A percentile compares a stretch with the other conserved stretches of the same genome.
phyloP scores from a whole-genome alignment of 23 red algal genomes.

The Chondrus crispus region DNA sequence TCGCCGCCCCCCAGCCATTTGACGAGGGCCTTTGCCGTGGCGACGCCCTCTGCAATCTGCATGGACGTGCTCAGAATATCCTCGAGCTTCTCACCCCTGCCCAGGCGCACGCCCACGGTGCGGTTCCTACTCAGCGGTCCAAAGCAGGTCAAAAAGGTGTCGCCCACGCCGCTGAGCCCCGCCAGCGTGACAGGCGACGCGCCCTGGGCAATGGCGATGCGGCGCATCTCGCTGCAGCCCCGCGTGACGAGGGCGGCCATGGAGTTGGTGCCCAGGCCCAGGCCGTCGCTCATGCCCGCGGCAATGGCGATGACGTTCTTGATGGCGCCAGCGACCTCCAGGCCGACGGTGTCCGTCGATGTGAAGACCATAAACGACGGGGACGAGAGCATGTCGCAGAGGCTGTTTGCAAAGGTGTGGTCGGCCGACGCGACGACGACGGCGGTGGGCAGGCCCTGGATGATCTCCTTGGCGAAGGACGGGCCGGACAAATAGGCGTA shows the following conservation, averaged over 20 bases:
- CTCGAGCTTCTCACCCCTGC: slow-evolving; percentile 80
- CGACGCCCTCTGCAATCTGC: slow-evolving; percentile 79
- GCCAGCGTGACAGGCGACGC: slow-evolving; percentile 84
- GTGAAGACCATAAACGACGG: slow-evolving; percentile 93
- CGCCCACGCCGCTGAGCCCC: slow-evolving; percentile 91
- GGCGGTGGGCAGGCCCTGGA: slow-evolving; percentile 85
- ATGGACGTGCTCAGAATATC: slow-evolving; percentile 78
- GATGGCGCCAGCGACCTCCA: slow-evolving; percentile 92
- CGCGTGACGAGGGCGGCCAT: slow-evolving; percentile 95
- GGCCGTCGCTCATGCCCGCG: slow-evolving; percentile 91
- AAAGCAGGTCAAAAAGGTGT: slow-evolving; percentile 99
- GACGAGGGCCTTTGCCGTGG: slow-evolving; percentile 84
- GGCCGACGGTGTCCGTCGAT: slow-evolving; percentile 78
- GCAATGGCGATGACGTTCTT: slow-evolving; percentile 99
- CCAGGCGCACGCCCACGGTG: slow-evolving; percentile 90
- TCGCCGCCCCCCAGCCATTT: slow-evolving; percentile 60
- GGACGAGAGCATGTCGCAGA: slow-evolving; percentile 83
- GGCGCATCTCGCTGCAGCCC: slow-evolving; percentile 96
- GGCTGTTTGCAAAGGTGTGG: slow-evolving; percentile 29
- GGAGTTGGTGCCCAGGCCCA: slow-evolving; percentile 95
- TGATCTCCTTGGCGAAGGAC: slow-evolving; percentile 91
- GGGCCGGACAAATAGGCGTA: slow-evolving; percentile 94
- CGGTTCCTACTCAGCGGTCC: slow-evolving; percentile 92
- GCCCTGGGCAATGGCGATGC: slow-evolving; percentile 75
- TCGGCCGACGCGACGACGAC: slow-evolving; percentile 84